Base-by-base conservation (phyloP, 495 filamentous ascomycete species). In the Neurospora sp. region DNA sequence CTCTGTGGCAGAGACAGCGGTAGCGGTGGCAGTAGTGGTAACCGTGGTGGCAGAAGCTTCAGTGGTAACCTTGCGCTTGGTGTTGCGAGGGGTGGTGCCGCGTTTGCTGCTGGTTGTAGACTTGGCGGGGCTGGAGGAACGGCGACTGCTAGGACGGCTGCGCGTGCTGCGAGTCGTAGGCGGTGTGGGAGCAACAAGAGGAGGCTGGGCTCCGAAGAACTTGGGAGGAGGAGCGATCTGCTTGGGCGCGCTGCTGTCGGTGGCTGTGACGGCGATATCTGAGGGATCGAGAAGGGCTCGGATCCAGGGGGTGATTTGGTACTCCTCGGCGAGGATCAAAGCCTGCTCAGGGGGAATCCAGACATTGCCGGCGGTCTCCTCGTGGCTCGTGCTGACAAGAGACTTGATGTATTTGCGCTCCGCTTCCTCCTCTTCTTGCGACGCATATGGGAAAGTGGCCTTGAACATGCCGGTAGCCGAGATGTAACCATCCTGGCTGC, bases 381-480 rank as follows among this genome's bases (percentile, higher is more conserved):
- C 93, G 71, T 87, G 87, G 74, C 93, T 94, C 4, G 94, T 96
- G 8, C 90, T 89, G 39, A 88, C 82, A 27, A 95, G 89, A 12
- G 85, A 85, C 82, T 96, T 97, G 78, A 98, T 87, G 76, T 93
- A 95, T 75, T 90, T 92, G 74, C 94, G 91, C 86, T 99, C 96
- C 9, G 84, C 84, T 74, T 91, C 90, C 82, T 99, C 96, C 79
- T 99, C 96, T 8, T 90, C 88, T 39, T 88, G 83, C 73, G 91
- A 90, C 16, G 96, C 94, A 87, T 94, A 98, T 4, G 96, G 96
- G 81, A 98, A 99, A 7, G 95, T 93, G 72, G 96, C 96, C 84
- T 98, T 99, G 87, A 98, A 99, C 96, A 99, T 98, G 79, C 96
- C 96, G 71, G 96, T 98, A 7, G 96, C 94, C 77, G 94, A 97